These are phyloP conservation scores for Leishmania arabica DNA, from an alignment of 208 protist species.

Conservation along the genomic window DNA sequence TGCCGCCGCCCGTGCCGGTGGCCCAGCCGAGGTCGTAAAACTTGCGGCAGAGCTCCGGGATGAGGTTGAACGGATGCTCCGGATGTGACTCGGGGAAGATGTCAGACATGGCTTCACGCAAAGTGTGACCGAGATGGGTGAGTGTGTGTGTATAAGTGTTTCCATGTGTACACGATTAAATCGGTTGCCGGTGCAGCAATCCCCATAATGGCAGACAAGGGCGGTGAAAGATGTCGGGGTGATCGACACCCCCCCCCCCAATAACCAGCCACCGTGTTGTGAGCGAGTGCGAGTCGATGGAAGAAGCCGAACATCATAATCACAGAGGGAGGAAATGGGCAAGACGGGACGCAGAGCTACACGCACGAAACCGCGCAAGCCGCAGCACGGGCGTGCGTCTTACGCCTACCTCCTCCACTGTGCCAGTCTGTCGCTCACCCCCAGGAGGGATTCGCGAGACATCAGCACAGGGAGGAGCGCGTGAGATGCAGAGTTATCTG, in stretches of 20 bases:
- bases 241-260: background rate
- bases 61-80: constrained; percentile 88
- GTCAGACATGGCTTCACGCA: constrained; percentile 32
- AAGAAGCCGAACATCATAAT: background rate
- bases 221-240: background rate
- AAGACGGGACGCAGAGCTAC: background rate
- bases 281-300: background rate
- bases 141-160: background rate
- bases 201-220: background rate
- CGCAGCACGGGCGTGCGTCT: background rate
- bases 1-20: constrained; percentile 96
- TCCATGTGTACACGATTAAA: too few relatives aligned
- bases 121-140: background rate
- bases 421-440: background rate
- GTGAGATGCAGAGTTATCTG: background rate
- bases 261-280: background rate
- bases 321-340: background rate
- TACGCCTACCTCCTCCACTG: background rate
- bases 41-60: constrained; percentile 91
- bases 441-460: background rate
- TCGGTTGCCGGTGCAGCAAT: background rate
- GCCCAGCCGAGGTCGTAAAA: constrained; percentile 95
- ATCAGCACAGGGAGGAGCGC: background rate
- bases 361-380: background rate
- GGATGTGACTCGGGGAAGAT: constrained; percentile 48